Evolutionary conservation across 2,329 filamentous ascomycete genomes (phyloP), one percentile per base, ranked within the genome.

Genomic region (Echinosphaeria canescens): DNA sequence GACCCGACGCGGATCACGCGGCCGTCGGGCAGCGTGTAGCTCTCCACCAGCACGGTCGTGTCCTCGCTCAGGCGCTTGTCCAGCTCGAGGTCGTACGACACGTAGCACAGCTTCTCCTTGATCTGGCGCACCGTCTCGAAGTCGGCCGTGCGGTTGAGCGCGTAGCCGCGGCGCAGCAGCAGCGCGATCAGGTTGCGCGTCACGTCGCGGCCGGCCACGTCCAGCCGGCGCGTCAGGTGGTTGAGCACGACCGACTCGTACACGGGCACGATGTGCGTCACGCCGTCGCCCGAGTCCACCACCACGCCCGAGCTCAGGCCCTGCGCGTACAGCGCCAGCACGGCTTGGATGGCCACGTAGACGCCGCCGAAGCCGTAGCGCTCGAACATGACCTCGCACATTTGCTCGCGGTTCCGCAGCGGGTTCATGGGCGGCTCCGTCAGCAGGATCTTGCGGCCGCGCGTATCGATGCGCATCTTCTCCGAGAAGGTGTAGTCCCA

Each of bases 321-420:
- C 60, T 98, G 88, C 13, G 88, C 88, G 47, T 98, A 98, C 22
- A 98, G 60, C 16, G 88, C 88, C 41, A 98, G 56, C 35, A 98
- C 88, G 29, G 88, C 88, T 53, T 98, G 88, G 38, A 95, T 95
- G 32, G 88, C 88, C 33, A 98, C 88, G 46, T 95, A 95, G 31
- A 98, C 85, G 30, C 88, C 88, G 25, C 84, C 85, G 46, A 98
- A 98, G 37, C 71, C 72, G 54, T 95, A 98, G 33, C 80, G 71
- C 49, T 98, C 88, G 50, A 98, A 91, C 88, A 98, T 98, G 53
- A 95, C 82, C 56, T 98, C 81, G 48, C 74, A 81, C 88, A 98
- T 98, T 53, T 90, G 75, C 54, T 95, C 84, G 35, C 88, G 70
- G 57, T 98, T 98, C 62, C 74, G 84, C 33, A 95, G 62, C 25